Percentiles rank a stretch among this genome's conserved stretches.
These are phyloP conservation scores for Ophiocordyceps camponoti-saundersi DNA, from an alignment of 2,329 filamentous ascomycete species.

Conservation along the genomic window DNA sequence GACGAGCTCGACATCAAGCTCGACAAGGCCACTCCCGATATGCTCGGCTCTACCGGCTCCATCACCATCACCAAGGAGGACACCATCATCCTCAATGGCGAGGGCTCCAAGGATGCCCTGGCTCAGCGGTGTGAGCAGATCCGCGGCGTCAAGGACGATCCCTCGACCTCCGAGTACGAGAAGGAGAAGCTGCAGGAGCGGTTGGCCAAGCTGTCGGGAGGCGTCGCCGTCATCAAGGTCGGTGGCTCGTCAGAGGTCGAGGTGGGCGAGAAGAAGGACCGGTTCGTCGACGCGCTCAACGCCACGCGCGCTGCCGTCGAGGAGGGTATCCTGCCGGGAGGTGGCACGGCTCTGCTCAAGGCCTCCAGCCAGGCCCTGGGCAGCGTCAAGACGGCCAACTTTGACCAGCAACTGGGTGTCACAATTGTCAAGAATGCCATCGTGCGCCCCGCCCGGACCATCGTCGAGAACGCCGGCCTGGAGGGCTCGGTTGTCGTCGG, in stretches of 20 bases:
- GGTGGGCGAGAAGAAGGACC: conserved; percentile 99
- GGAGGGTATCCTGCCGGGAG: conserved; percentile 96
- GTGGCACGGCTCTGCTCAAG: conserved; percentile 96
- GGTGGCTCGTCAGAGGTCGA: conserved; percentile 95
- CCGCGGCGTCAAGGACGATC: conserved; percentile 87
- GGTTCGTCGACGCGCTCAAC: conserved; percentile 95
- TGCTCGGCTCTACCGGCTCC: conserved; percentile 92
- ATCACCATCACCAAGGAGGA: conserved; percentile 99
- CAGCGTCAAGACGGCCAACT: conserved; percentile 78
- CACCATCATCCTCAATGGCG: conserved; percentile 94
- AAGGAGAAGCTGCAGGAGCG: conserved; percentile 99
- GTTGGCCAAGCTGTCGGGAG: conserved; percentile 95
- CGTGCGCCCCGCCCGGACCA: conserved; percentile 82
- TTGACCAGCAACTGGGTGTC: conserved; percentile 97
- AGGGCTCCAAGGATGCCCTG: conserved; percentile 87
- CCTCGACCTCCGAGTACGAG: conserved; percentile 94
- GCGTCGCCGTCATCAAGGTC: conserved; percentile 98
- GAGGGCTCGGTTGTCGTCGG: conserved; percentile 94
- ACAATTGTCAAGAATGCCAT: conserved; percentile 97
- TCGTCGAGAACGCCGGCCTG: conserved; percentile 92
- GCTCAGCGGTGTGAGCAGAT: conserved; percentile 97
- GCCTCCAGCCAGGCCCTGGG: conserved; percentile 77
- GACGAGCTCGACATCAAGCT: conserved; percentile 99
- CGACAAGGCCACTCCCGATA: conserved; percentile 89
- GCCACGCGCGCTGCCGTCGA: conserved; percentile 96